A percentile compares a stretch with the other conserved stretches of the same genome.
These are phyloP conservation scores for Raphanus raphanistrum DNA, from an alignment of 345 rosid species.

Conservation along the genomic window DNA sequence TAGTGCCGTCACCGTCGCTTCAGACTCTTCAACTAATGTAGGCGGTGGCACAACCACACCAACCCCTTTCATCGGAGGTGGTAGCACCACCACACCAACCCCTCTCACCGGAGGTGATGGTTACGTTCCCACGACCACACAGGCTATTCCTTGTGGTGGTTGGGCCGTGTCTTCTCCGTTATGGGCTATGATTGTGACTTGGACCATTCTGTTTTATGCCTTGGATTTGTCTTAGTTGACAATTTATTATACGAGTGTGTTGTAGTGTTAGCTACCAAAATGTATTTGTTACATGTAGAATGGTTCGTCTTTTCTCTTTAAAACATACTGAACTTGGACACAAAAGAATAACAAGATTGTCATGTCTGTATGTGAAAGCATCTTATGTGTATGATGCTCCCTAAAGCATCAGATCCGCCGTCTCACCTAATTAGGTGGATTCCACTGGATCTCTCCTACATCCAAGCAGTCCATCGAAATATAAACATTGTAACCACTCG, in stretches of 20 bases:
- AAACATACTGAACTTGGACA: neutral
- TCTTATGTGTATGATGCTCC: neutral
- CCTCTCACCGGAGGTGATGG: constrained; percentile 26
- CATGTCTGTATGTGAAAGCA: constrained; percentile 17
- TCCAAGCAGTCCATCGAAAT: constrained; percentile 29
- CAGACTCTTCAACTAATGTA: constrained; percentile 15
- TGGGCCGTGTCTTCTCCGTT: constrained; percentile 22
- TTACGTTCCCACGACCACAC: constrained; percentile 31
- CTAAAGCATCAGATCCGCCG: constrained; percentile 16
- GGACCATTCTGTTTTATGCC: constrained; percentile 19
- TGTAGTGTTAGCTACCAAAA: neutral
- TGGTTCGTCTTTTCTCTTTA: neutral
- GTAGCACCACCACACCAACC: constrained; percentile 12
- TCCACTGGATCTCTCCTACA: constrained; percentile 16
- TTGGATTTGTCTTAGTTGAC: constrained; percentile 16
- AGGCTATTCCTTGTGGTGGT: constrained; percentile 30
- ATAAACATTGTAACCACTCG: constrained; percentile 29
- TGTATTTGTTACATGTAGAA: neutral
- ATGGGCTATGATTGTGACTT: constrained; percentile 14
- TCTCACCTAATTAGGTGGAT: constrained; percentile 30
- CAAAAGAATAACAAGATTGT: neutral
- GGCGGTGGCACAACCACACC: constrained; percentile 19
- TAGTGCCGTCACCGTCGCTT: constrained; percentile 46
- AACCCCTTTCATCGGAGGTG: constrained; percentile 17
- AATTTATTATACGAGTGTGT: neutral